Evolutionary conservation across 371 early-diverging fungal genomes (phyloP).

Genomic region (Saksenaea vasiformis): DNA sequence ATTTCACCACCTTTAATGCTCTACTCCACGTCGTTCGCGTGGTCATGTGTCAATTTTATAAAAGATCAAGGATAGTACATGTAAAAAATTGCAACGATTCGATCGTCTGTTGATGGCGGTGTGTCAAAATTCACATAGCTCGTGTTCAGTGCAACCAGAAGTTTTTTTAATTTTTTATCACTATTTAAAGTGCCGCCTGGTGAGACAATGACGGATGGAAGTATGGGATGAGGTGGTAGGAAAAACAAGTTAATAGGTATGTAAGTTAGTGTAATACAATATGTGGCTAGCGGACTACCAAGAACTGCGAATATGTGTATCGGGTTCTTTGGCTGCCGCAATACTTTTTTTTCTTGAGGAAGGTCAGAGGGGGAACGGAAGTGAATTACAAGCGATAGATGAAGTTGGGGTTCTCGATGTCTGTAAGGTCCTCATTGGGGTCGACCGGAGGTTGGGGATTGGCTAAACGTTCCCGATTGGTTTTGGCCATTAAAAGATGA

Average conservation of each 20-base stretch:
- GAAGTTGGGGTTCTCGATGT: constrained; percentile 26
- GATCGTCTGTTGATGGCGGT: background rate
- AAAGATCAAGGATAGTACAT: background rate
- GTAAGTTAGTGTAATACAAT: background rate
- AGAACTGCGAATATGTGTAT: background rate
- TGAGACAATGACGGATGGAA: background rate
- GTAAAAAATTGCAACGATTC: background rate
- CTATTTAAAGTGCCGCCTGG: background rate
- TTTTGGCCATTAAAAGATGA: constrained; percentile 21
- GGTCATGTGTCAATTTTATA: too few relatives aligned
- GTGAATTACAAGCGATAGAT: constrained; percentile 22
- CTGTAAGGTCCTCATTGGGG: constrained; percentile 17
- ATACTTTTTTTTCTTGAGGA: background rate
- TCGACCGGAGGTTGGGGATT: background rate
- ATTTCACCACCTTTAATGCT: too few relatives aligned
- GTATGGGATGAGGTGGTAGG: background rate
- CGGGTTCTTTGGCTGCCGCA: background rate
- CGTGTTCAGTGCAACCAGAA: background rate
- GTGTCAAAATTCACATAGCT: background rate
- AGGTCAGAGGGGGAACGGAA: background rate
- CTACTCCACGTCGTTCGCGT: too few relatives aligned
- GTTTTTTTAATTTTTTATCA: background rate
- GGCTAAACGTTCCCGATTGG: constrained; percentile 15
- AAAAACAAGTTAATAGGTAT: background rate
- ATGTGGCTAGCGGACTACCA: background rate